Conservation (phyloP, 306 rosid genomes). For the Pyrus communis region DNA sequence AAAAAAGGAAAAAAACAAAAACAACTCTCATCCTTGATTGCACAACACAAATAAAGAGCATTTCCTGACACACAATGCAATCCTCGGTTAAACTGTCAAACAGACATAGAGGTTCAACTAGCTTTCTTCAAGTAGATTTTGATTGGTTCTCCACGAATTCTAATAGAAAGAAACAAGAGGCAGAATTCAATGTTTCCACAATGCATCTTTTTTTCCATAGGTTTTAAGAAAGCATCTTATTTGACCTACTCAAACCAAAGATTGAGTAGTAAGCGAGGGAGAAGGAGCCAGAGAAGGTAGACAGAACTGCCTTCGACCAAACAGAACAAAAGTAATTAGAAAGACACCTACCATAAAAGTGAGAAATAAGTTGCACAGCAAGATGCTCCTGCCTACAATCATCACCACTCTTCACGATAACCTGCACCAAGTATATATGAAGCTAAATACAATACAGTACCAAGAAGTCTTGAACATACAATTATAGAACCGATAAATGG, state of each 20-base stretch:
- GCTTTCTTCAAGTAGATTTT: background rate
- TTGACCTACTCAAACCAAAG: background rate
- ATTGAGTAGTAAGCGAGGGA: background rate
- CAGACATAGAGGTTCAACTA: background rate
- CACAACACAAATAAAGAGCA: background rate
- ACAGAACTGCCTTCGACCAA: conserved; percentile 6
- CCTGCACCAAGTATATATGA: conserved; percentile 35
- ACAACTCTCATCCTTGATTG: background rate
- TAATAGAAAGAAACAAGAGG: background rate
- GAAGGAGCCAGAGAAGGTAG: background rate
- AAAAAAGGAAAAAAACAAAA: background rate
- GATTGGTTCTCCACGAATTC: background rate
- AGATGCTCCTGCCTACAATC: conserved; percentile 99
- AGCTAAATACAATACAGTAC: conserved; percentile 7
- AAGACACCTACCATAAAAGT: conserved; percentile 72
- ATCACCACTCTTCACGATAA: conserved; percentile 98
- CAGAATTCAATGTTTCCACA: background rate
- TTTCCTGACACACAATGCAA: background rate
- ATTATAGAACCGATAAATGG: background rate
- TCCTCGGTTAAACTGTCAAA: background rate
- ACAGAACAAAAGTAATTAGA: background rate
- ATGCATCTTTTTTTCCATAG: background rate
- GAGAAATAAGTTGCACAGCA: conserved; percentile 98
- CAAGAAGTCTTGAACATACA: conserved; percentile 14
- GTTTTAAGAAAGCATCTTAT: background rate